Evolutionary conservation across 176 grass and related monocot genomes (phyloP), one percentile per base, ranked within the genome.

Genomic region (Oryza meridionalis): DNA sequence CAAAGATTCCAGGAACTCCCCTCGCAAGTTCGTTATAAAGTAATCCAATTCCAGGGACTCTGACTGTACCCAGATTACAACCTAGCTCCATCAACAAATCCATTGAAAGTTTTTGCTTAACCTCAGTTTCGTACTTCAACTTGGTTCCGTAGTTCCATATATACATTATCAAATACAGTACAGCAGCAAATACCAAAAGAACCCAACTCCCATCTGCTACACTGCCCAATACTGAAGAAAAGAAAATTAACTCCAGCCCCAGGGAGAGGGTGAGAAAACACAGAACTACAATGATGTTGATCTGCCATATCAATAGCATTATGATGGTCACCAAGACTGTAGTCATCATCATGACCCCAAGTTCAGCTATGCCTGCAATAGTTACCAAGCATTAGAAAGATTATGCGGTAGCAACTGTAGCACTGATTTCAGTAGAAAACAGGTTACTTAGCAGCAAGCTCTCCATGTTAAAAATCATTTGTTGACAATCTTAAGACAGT

Each of bases 101-200:
- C 88, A 94, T 96, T 1, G 93, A 86, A 74, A 99, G 93, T 80
- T 99, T 99, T 71, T 94, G 91, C 85, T 99, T 92, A 65, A 96
- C 96, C 86, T 99, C 96, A 61, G 93, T 96, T 88, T 99, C 96
- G 0, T 99, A 99, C 73, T 96, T 99, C 77, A 96, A 78, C 73
- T 99, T 94, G 78, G 89, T 94, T 64, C 96, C 96, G 59, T 99
- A 99, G 82, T 99, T 99, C 96, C 96, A 99, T 88, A 99, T 94
- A 73, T 90, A 92, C 90, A 96, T 91, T 73, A 94, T 58, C 70
- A 94, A 77, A 86, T 96, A 99, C 50, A 96, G 59, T 79, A 96
- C 86, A 65, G 94, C 91, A 19, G 85, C 89, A 81, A 96, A 94
- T 71, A 96, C 89, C 55, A 99, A 83, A 71, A 99, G 84, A 73